Base-by-base conservation (phyloP, 192 early-diverging fungal species). In the Dissophora globulifera region DNA sequence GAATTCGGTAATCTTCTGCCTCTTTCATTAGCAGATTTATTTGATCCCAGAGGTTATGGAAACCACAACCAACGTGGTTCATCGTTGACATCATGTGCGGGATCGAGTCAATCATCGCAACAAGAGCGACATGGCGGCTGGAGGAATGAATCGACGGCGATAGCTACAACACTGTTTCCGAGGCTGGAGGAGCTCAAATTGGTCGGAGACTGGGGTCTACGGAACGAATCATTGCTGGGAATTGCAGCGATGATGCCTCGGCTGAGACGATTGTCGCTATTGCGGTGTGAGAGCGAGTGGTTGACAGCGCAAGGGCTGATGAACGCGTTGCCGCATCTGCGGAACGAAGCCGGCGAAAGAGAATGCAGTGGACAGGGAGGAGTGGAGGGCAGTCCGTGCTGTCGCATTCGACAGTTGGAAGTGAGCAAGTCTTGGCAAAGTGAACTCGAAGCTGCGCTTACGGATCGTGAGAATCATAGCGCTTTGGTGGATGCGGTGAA, bases 131-230 rank as follows among this genome's bases (percentile, higher is more conserved):
- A n/a, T n/a, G n/a, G n/a, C n/a, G n/a, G n/a, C n/a, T n/a, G n/a
- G n/a, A n/a, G n/a, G n/a, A n/a, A n/a, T n/a, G n/a, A n/a, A n/a
- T n/a, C n/a, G n/a, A n/a, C n/a, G n/a, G 9, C 41, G 16, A 30
- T 22, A 50, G 40, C 27, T 23, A 20, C n/a, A n/a, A n/a, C 29
- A 0, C 43, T 53, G 5, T 61, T 72, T 16, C 52, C 43, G 9
- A 16, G 26, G 12, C 49, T 72, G 27, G 47, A 72, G n/a, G 69
- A 72, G 16, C 61, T 72, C 13, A 62, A 45, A 13, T 19, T 72
- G 32, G 69, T 50, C 5, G 69, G 69, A 12, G 59, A 72, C 22
- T 72, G 69, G 69, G 55, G 61, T 35, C 69, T 72, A 22, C 16
- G 22, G 5, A 49, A 72, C 38, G 38, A 41, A 22, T 63, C 69